Evolutionary conservation across 176 grass and related monocot genomes (phyloP), one percentile per base, ranked within the genome.

Genomic region (Oryza coarctata): DNA sequence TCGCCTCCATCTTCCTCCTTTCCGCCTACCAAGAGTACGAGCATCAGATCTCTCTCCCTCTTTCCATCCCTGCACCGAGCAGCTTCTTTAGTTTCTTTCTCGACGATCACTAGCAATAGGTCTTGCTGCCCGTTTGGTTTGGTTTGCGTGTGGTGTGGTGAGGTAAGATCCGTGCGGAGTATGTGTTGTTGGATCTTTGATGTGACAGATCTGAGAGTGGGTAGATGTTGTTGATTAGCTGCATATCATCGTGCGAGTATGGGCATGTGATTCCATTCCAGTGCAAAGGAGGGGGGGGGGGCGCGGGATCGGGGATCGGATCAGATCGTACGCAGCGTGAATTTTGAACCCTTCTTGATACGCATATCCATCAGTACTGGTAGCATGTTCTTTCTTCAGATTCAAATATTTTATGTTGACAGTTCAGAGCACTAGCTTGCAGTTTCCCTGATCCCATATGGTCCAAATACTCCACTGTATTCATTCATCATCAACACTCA

Each of bases 1-100:
- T 94, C 86, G 88, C 88, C 83, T 94, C 92, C 83, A 68, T 90
- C 86, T 94, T 94, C 86, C 88, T 94, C 47, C 92, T 94, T 61
- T 88, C 92, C 29, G 92, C 92, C 26, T 94, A 94, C 83, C 92
- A 94, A 50, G 91, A 94, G 91, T 90, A 94, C 40, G 0, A 49
- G 3, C 43, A 5, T 45, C 13, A 45, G 43, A 45, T 45, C 43
- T 50, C 2, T 26, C 43, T 44, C 34, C 18, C 15, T 35, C 14
- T 14, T 32, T 5, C 1, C 27, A n/a, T 55, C 50, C 14, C 50
- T 55, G 18, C 6, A 10, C 55, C 11, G 32, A 33, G 20, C 28
- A 8, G 43, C 45, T 45, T 75, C 62, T 77, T 29, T 12, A 2
- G 28, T n/a, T 31, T 32, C n/a, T n/a, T n/a, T 2, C 55, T 17